Percentiles rank a stretch among this genome's conserved stretches.
These are phyloP conservation scores for Saitozyma sp. DNA, from an alignment of 768 basidiomycete species.

Conservation along the genomic window DNA sequence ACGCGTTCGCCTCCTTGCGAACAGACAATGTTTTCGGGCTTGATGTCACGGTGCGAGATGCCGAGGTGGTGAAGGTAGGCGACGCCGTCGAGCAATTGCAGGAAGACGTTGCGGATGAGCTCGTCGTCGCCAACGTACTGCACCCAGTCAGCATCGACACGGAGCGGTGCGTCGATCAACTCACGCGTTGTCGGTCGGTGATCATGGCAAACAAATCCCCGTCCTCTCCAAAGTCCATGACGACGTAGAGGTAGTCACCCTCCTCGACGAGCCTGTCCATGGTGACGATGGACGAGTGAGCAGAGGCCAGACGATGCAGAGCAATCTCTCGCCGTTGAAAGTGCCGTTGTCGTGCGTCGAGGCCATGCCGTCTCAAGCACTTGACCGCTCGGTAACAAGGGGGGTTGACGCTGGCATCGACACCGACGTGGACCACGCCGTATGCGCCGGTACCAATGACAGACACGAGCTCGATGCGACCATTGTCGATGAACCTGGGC, in stretches of 20 bases:
- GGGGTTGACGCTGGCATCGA: slow-evolving; percentile 56
- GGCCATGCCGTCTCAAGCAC: slow-evolving; percentile 65
- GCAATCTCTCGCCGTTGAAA: slow-evolving; percentile 69
- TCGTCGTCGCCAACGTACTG: slow-evolving; percentile 57
- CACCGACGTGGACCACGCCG: slow-evolving; percentile 88
- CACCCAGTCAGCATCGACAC: slow-evolving; percentile 55
- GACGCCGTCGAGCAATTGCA: slow-evolving; percentile 89
- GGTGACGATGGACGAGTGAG: slow-evolving; percentile 42
- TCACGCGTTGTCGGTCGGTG: slow-evolving; percentile 46
- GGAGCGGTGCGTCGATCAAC: slow-evolving; percentile 8
- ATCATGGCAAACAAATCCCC: slow-evolving; percentile 52
- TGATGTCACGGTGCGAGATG: slow-evolving; percentile 50
- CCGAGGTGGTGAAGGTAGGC: slow-evolving; percentile 48
- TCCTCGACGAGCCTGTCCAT: slow-evolving; percentile 48
- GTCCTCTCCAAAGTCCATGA: slow-evolving; percentile 51
- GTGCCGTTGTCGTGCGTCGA: slow-evolving; percentile 64
- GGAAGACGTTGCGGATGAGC: slow-evolving; percentile 82
- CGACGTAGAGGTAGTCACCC: slow-evolving; percentile 40
- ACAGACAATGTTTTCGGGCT: slow-evolving; percentile 55
- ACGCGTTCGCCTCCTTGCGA: slow-evolving; percentile 50
- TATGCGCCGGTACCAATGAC: slow-evolving; percentile 92
- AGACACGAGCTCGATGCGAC: slow-evolving; percentile 74
- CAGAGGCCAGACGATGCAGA: slow-evolving; percentile 54
- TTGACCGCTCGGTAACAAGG: slow-evolving; percentile 76
- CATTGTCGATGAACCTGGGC: slow-evolving; percentile 67